phyloP scores from a whole-genome alignment of 352 stramenopile genomes.

The Elongisporangium anandrum region DNA sequence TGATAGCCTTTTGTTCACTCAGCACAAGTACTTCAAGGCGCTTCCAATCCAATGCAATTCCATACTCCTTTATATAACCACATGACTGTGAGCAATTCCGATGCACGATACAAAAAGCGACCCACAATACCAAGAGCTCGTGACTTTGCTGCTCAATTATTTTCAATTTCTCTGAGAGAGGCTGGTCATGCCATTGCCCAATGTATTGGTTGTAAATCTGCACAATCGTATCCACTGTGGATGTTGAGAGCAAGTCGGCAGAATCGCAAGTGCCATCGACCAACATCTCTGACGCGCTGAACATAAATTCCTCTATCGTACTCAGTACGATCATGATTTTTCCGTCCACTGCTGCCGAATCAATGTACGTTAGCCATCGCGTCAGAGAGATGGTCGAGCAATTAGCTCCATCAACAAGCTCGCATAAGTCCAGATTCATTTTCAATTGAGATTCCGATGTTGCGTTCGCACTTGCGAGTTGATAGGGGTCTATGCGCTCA shows the following conservation, averaged over 20 bases:
- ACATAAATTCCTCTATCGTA: background rate
- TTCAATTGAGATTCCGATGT: background rate
- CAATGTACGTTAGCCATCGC: background rate
- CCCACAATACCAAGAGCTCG: constrained; percentile 35
- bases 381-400: background rate
- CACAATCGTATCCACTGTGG: constrained; percentile 3
- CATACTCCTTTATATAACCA: constrained; percentile 18
- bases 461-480: background rate
- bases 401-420: background rate
- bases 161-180: constrained; percentile 11
- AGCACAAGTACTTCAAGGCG: constrained; percentile 31
- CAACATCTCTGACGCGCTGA: background rate
- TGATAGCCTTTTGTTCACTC: constrained; percentile 18
- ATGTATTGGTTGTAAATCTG: constrained; percentile 9
- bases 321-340: background rate
- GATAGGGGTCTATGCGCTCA: background rate
- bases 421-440: background rate
- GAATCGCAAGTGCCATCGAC: background rate
- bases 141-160: constrained; percentile 33
- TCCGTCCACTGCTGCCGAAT: background rate
- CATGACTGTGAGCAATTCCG: constrained; percentile 10
- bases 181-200: constrained; percentile 10
- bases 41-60: constrained; percentile 34
- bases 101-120: constrained; percentile 39
- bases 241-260: too few relatives aligned